These are phyloP conservation scores for Eucalyptus cloeziana DNA, from an alignment of 345 rosid genomes.

Conservation along the genomic window DNA sequence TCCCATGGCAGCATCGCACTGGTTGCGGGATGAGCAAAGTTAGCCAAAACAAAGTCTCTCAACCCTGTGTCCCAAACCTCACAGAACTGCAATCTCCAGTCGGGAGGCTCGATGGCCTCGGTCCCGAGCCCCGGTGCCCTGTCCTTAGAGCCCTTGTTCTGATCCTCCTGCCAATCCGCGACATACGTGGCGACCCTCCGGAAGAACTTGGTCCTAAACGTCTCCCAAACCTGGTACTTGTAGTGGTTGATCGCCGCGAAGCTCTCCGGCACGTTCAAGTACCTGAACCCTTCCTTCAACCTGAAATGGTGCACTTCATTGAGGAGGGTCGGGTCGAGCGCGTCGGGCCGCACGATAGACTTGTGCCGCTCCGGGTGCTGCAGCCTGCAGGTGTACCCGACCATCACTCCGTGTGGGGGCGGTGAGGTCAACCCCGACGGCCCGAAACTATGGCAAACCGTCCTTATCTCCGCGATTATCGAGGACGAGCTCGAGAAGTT, in stretches of 20 bases:
- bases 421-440: conserved; percentile 75
- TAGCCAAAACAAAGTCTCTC: conserved; percentile 66
- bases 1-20: conserved; percentile 77
- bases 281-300: conserved; percentile 39
- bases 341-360: conserved; percentile 57
- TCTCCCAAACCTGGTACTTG: conserved; percentile 97
- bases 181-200: conserved; percentile 96
- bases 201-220: conserved; percentile 76
- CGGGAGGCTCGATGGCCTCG: conserved; percentile 65
- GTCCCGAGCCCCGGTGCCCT: conserved; percentile 96
- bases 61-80: conserved; percentile 96
- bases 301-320: conserved; percentile 89
- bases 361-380: conserved; percentile 85
- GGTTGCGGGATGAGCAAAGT: conserved; percentile 55
- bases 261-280: conserved; percentile 58
- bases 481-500: conserved; percentile 50
- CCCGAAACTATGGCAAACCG: conserved; percentile 84
- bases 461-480: conserved; percentile 58
- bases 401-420: conserved; percentile 70
- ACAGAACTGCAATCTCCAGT: conserved; percentile 79
- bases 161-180: conserved; percentile 85
- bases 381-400: conserved; percentile 86
- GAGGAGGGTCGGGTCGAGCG: conserved; percentile 53
- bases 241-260: conserved; percentile 73
- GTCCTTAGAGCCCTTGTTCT: conserved; percentile 86